Evolutionary conservation across 1,284 basidiomycete genomes (phyloP).

Genomic region (Vanrija sp.): DNA sequence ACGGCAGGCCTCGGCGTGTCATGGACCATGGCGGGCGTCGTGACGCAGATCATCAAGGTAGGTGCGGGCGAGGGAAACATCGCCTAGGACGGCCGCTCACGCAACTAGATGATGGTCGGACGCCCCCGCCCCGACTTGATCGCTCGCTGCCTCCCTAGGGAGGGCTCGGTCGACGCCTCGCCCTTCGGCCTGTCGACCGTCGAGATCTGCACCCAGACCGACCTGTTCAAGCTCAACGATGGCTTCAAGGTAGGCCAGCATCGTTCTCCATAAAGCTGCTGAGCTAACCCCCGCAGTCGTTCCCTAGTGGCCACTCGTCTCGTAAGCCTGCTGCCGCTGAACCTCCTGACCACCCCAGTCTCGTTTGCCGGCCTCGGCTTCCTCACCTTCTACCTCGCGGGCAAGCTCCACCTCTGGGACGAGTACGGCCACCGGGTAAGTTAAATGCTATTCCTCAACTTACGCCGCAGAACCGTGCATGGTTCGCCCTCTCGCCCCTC

Average conservation of each 20-base stretch:
- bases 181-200: conserved; percentile 69
- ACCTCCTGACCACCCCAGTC: conserved; percentile 52
- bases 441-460: conserved; percentile 8
- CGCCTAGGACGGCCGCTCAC: not conserved
- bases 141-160: conserved; percentile 71
- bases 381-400: conserved; percentile 79
- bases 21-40: conserved; percentile 67
- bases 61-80: not conserved
- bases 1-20: conserved; percentile 63
- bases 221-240: conserved; percentile 62
- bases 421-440: conserved; percentile 68
- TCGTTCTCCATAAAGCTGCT: not conserved
- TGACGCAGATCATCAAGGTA: conserved; percentile 82
- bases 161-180: conserved; percentile 62
- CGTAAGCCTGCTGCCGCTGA: conserved; percentile 17
- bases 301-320: conserved; percentile 78
- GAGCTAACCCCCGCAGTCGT: conserved; percentile 54
- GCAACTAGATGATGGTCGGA: conserved; percentile 58
- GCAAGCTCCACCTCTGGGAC: conserved; percentile 89
- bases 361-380: conserved; percentile 91
- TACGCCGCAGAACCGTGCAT: conserved; percentile 65
- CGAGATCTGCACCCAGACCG: conserved; percentile 71
- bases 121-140: conserved; percentile 82
- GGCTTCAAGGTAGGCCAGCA: conserved; percentile 64
- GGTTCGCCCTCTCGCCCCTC: conserved; percentile 74